These are phyloP conservation scores for Chrysosporium queenslandicum DNA, from an alignment of 2,329 filamentous ascomycete species.

Conservation along the genomic window DNA sequence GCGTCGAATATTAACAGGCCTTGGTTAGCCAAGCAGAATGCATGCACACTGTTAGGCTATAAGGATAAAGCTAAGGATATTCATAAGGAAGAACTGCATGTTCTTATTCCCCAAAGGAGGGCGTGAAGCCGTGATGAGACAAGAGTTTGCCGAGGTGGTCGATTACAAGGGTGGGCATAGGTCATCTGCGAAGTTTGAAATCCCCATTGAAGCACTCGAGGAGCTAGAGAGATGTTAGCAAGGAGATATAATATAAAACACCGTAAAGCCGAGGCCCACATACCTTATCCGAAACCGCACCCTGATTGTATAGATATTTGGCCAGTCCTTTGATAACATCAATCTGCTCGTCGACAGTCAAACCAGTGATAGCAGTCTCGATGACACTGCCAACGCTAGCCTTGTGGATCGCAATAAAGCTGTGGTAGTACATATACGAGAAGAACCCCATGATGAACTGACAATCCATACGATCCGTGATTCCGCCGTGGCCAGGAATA, in stretches of 20 bases:
- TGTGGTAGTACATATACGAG: conserved; percentile 96
- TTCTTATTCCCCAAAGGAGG: background rate
- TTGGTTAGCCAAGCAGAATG: background rate
- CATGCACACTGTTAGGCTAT: background rate
- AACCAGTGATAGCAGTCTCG: conserved; percentile 81
- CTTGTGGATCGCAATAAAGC: conserved; percentile 85
- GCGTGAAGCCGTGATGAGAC: background rate
- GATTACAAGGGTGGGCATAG: background rate
- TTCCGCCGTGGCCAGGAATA: conserved; percentile 93
- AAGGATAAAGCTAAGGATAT: background rate
- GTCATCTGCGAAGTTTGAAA: conserved; percentile 24
- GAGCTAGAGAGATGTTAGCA: conserved; percentile 24
- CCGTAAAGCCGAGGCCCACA: conserved; percentile 13
- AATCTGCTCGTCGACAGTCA: conserved; percentile 78
- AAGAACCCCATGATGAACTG: conserved; percentile 99
- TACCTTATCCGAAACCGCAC: conserved; percentile 47
- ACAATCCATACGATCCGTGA: conserved; percentile 98
- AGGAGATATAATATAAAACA: too few relatives aligned
- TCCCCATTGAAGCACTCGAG: conserved; percentile 31
- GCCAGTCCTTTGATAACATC: conserved; percentile 57
- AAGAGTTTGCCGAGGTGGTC: background rate
- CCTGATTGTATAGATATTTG: conserved; percentile 57
- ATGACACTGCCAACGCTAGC: conserved; percentile 76
- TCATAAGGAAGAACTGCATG: background rate
- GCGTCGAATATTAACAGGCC: background rate